Conservation (phyloP, 2,329 filamentous ascomycete genomes). For the Colletotrichum spaethianum region DNA sequence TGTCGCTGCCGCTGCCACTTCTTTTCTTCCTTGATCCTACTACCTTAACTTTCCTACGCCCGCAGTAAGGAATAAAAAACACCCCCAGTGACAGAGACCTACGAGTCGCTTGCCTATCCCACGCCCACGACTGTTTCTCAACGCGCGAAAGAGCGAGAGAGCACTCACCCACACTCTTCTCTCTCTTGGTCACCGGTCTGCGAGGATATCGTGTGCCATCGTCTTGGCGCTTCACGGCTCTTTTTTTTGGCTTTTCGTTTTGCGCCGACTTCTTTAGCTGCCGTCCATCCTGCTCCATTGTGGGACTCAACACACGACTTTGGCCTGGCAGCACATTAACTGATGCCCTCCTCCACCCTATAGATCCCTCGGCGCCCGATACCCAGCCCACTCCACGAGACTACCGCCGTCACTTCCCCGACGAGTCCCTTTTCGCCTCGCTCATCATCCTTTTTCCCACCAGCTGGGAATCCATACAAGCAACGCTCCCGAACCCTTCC, state of each 20-base stretch:
- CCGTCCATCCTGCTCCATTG: constrained; percentile 41
- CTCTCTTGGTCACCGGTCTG: constrained; percentile 21
- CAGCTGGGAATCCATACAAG: constrained; percentile 46
- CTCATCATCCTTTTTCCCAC: constrained; percentile 46
- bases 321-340: constrained; percentile 38
- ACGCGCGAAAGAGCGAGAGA: background rate
- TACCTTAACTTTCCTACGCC: constrained; percentile 33
- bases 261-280: constrained; percentile 25
- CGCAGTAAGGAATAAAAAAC: background rate
- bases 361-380: constrained; percentile 64
- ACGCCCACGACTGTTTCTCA: constrained; percentile 3
- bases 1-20: constrained; percentile 2
- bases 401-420: constrained; percentile 59
- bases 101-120: constrained; percentile 20
- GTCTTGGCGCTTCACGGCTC: constrained; percentile 32
- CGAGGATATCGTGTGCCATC: constrained; percentile 21
- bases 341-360: constrained; percentile 44
- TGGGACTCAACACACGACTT: constrained; percentile 45
- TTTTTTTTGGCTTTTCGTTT: constrained; percentile 44
- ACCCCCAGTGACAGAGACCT: constrained; percentile 4
- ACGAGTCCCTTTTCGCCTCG: constrained; percentile 52
- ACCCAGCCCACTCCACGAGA: constrained; percentile 64
- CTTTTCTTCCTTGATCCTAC: constrained; percentile 29
- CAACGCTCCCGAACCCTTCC: constrained; percentile 47
- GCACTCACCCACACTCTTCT: background rate